Percentiles rank a stretch among this genome's conserved stretches.
phyloP scores from a whole-genome alignment of 164 flowering plant genomes.

The Piper betle region DNA sequence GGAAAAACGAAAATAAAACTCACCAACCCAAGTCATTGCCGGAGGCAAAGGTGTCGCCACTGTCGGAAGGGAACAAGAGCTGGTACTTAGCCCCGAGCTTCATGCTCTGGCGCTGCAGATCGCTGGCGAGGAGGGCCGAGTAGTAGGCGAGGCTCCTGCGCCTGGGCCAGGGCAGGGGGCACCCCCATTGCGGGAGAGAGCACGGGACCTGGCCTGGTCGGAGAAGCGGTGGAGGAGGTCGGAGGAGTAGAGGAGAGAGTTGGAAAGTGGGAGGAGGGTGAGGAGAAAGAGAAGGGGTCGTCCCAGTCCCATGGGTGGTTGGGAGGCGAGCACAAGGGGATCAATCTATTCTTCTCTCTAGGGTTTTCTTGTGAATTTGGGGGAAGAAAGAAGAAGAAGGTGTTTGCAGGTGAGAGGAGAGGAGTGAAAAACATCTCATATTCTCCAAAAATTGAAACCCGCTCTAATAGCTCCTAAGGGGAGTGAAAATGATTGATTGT shows the following conservation, averaged over 20 bases:
- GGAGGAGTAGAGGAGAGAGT: constrained; percentile 23
- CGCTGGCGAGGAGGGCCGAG: constrained; percentile 33
- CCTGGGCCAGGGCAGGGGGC: constrained; percentile 26
- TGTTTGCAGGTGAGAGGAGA: too few species aligned
- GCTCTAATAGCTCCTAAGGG: too few species aligned
- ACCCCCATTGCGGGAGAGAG: constrained; percentile 14
- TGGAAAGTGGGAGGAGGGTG: constrained; percentile 2
- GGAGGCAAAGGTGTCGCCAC: constrained; percentile 46
- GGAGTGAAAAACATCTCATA: too few species aligned
- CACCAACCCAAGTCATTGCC: constrained; percentile 92
- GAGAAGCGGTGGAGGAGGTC: constrained; percentile 69
- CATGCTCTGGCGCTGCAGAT: constrained; percentile 60
- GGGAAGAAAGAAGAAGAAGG: too few species aligned
- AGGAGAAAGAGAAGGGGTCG: not conserved
- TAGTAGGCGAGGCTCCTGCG: constrained; percentile 44
- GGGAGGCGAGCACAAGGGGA: too few species aligned
- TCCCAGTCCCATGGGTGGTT: too few species aligned
- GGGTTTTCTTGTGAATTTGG: too few species aligned
- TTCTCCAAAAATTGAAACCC: too few species aligned
- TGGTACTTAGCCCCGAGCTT: constrained; percentile 36
- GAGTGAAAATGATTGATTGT: too few species aligned
- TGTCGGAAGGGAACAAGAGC: constrained; percentile 54
- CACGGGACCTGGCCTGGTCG: constrained; percentile 38
- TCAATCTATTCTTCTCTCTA: too few species aligned
- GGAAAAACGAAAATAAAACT: not conserved